These are phyloP conservation scores for Ulota crispa DNA, from an alignment of 225 moss, liverwort and hornwort species.

Conservation along the genomic window DNA sequence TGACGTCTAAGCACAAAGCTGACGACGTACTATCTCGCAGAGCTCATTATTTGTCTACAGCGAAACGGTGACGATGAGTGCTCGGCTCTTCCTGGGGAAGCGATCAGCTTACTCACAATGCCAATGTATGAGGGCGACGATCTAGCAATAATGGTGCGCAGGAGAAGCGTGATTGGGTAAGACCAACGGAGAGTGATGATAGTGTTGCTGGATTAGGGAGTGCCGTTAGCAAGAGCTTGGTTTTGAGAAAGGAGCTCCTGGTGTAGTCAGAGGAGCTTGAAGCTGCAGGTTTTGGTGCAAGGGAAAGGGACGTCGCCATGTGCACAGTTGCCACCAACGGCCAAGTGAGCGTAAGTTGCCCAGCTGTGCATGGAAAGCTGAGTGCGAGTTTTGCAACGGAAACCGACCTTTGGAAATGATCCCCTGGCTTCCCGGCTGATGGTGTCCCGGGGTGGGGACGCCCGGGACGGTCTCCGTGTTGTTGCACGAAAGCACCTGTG, in stretches of 20 bases:
- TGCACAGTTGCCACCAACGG: conserved; percentile 1
- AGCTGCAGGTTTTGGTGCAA: background rate
- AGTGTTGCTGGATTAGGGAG: background rate
- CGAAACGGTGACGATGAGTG: background rate
- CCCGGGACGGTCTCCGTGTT: background rate
- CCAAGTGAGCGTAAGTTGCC: background rate
- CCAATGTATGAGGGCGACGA: background rate
- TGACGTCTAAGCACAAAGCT: background rate
- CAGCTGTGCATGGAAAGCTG: background rate
- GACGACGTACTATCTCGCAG: background rate
- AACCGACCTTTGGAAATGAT: background rate
- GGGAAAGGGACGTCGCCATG: background rate
- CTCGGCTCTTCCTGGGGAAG: background rate
- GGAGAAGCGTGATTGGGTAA: background rate
- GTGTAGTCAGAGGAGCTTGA: background rate
- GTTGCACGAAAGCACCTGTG: background rate
- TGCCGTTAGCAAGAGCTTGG: background rate
- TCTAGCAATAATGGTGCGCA: background rate
- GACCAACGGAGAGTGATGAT: background rate
- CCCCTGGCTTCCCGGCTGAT: background rate
- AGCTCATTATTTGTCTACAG: background rate
- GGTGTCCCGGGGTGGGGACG: background rate
- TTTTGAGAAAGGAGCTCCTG: background rate
- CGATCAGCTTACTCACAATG: background rate
- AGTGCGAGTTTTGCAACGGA: background rate